phyloP scores from a whole-genome alignment of 306 rosid genomes.

The Mimosa pudica region DNA sequence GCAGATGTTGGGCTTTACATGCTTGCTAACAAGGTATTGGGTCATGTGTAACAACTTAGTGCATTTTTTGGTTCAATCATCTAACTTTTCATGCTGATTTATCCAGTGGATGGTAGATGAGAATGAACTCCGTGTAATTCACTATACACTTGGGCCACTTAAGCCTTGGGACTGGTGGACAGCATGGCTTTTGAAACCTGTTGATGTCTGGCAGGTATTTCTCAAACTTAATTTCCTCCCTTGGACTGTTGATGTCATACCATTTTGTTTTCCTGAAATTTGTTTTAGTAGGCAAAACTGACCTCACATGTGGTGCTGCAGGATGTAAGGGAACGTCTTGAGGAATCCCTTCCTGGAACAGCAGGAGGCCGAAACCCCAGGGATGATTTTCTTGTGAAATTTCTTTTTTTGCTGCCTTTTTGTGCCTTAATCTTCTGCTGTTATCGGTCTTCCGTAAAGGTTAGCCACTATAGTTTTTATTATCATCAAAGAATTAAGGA shows the following conservation, averaged over 20 bases:
- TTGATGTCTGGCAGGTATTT: conserved; percentile 98
- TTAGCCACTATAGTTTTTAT: conserved; percentile 42
- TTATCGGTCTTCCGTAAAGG: conserved; percentile 68
- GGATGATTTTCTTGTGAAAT: conserved; percentile 73
- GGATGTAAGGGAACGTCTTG: conserved; percentile 80
- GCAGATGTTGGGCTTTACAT: conserved; percentile 99
- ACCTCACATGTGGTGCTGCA: conserved; percentile 42
- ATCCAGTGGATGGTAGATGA: conserved; percentile 98
- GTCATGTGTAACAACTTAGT: conserved; percentile 16
- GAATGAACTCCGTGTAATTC: conserved; percentile 85
- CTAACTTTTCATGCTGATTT: conserved; percentile 31
- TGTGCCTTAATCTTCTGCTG: conserved; percentile 64
- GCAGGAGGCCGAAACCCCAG: conserved; percentile 83
- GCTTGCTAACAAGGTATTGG: conserved; percentile 96
- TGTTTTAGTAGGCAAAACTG: conserved; percentile 4
- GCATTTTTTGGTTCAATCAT: conserved; percentile 20
- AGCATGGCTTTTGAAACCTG: conserved; percentile 98
- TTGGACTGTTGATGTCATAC: conserved; percentile 1
- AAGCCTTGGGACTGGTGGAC: conserved; percentile 99
- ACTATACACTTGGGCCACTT: conserved; percentile 96
- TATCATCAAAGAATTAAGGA: conserved; percentile 22
- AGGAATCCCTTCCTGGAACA: conserved; percentile 89
- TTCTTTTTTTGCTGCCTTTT: conserved; percentile 75
- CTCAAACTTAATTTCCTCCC: conserved; percentile 26
- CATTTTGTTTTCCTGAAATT: not conserved